These are phyloP conservation scores for Calonectria hongkongensis DNA, from an alignment of 2,329 filamentous ascomycete genomes.

Conservation along the genomic window DNA sequence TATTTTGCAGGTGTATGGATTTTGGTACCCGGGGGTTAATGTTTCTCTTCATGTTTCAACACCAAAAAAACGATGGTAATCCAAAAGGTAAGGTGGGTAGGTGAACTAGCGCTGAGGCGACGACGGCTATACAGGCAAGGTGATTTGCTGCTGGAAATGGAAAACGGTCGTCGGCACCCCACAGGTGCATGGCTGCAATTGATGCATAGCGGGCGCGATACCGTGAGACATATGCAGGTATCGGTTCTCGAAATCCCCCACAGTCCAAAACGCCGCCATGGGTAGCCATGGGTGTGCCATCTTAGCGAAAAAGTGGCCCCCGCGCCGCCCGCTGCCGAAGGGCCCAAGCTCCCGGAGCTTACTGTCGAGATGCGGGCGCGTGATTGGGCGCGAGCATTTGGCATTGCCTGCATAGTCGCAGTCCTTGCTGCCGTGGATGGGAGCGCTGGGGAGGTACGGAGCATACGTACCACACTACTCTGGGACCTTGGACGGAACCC, in stretches of 20 bases:
- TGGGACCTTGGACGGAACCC: conserved; percentile 13
- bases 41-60: not conserved
- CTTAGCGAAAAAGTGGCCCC: conserved; percentile 48
- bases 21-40: conserved; percentile 57
- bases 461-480: conserved; percentile 22
- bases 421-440: not conserved
- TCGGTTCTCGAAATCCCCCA: conserved; percentile 32
- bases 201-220: conserved; percentile 45
- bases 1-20: no score
- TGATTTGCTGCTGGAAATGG: conserved; percentile 23
- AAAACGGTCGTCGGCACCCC: conserved; percentile 23
- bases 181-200: conserved; percentile 55
- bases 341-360: conserved; percentile 59
- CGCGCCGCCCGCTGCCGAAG: conserved; percentile 51
- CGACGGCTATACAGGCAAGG: not conserved
- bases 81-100: not conserved
- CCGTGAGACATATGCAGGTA: conserved; percentile 31
- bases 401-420: conserved; percentile 21
- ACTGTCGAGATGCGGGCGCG: conserved; percentile 36
- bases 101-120: conserved; percentile 9
- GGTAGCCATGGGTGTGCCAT: conserved; percentile 26
- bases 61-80: no score
- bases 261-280: conserved; percentile 37
- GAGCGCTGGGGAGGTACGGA: no score
- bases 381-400: conserved; percentile 52